Evolutionary conservation across 1,139 yeast genomes (phyloP), one percentile per base, ranked within the genome.

Genomic region (Taphrina betulina): DNA sequence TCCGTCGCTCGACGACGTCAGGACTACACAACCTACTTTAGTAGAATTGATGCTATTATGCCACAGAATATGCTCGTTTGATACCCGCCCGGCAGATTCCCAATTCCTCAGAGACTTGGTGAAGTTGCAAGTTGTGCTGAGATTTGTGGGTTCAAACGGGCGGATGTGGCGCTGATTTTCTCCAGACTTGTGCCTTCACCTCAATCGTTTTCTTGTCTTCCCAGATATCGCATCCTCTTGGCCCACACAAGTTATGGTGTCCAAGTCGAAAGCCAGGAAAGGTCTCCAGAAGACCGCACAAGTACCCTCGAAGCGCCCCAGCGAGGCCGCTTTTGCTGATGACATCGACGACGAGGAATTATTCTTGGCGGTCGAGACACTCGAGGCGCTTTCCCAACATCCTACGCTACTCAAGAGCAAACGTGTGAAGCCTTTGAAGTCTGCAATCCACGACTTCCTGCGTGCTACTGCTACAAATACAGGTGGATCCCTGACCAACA

Each of bases 261-360:
- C 48, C 5, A 43, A 43, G 14, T 20, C 48, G 20, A 43, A 43
- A 29, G 36, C 38, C 19, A 43, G 31, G 48, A 29, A 43, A 19
- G 38, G 14, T 2, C 45, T 7, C 20, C 22, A 28, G 14, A 43
- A 43, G 23, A 5, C 14, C 16, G 10, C 14, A 20, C 17, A 5
- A 7, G 2, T 31, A 26, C 48, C 48, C 12, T 26, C 20, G 29
- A 43, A 43, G 38, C 48, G 48, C 36, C 29, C 24, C 12, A 24
- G 17, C 16, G 48, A 43, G 5, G 48, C 16, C 2, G 2, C 31
- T 5, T 17, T 14, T 17, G 2, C 38, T 29, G 17, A 17, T n/a
- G 54, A 50, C n/a, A 10, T 50, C 12, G 44, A 41, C 19, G 46
- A 37, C 10, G 56, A 52, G 7, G 56, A 52, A 34, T 40, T 52